Evolutionary conservation across 73 alveolate species (phyloP).

Genomic region (Blepharisma japonicum): DNA sequence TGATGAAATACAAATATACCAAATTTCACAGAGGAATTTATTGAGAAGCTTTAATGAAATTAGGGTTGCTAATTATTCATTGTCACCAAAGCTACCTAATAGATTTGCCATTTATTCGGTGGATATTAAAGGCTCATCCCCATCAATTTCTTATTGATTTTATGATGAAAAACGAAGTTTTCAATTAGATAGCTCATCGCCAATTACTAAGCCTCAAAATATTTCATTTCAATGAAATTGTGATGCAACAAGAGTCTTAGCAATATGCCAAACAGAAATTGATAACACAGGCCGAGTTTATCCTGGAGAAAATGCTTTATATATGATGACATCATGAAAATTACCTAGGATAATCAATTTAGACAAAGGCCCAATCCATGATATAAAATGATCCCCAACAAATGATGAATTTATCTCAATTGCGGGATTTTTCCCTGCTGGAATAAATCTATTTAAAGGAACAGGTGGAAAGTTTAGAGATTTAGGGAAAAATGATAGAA

Average conservation of each 20-base stretch:
- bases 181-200: too few species aligned
- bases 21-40: background rate
- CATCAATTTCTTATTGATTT: too few species aligned
- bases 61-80: background rate
- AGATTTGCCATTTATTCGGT: background rate
- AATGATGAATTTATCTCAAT: conserved; percentile 10
- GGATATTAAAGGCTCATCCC: background rate
- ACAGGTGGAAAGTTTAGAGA: background rate
- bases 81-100: background rate
- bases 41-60: background rate
- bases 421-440: conserved; percentile 35
- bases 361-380: conserved; percentile 38
- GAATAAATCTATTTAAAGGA: background rate
- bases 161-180: too few species aligned
- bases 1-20: background rate
- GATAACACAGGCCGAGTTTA: conserved; percentile 32
- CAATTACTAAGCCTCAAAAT: too few species aligned
- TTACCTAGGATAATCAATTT: background rate
- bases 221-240: too few species aligned
- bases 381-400: conserved; percentile 14
- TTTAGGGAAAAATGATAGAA: conserved; percentile 24
- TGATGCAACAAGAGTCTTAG: too few species aligned
- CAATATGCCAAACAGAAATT: conserved; percentile 4
- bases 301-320: conserved; percentile 29
- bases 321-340: background rate